phyloP scores from a whole-genome alignment of 1,284 basidiomycete species.

The Cutaneotrichosporon arboriforme region DNA sequence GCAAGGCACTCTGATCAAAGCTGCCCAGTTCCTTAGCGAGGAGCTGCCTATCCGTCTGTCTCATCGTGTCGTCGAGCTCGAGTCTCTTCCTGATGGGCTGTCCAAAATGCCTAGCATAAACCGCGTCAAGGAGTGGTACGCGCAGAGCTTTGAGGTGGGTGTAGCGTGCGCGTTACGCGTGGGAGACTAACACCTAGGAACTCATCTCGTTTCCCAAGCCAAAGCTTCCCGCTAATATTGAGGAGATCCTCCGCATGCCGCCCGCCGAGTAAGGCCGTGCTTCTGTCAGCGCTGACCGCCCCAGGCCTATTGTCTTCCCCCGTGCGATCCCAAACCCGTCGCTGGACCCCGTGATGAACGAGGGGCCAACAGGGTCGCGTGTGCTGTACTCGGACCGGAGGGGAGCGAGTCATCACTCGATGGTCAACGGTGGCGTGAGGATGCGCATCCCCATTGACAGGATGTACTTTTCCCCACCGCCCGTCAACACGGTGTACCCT shows the following conservation, averaged over 20 bases:
- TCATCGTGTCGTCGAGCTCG: slow-evolving; percentile 93
- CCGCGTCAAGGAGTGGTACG: slow-evolving; percentile 98
- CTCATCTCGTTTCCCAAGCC: slow-evolving; percentile 76
- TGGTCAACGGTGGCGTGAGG: slow-evolving; percentile 17
- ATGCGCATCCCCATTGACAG: slow-evolving; percentile 47
- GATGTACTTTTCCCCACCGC: slow-evolving; percentile 79
- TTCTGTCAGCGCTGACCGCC: background rate
- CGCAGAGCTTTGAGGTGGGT: slow-evolving; percentile 90
- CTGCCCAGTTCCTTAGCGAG: slow-evolving; percentile 73
- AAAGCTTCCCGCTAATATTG: slow-evolving; percentile 61
- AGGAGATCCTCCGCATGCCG: slow-evolving; percentile 60
- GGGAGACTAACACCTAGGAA: slow-evolving; percentile 57
- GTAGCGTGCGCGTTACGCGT: too few relatives aligned
- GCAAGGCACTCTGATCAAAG: slow-evolving; percentile 79
- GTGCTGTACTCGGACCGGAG: slow-evolving; percentile 17
- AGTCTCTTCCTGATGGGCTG: slow-evolving; percentile 87
- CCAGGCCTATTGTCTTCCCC: slow-evolving; percentile 29
- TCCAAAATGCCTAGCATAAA: slow-evolving; percentile 88
- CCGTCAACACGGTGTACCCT: slow-evolving; percentile 66
- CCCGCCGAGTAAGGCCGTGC: slow-evolving; percentile 41
- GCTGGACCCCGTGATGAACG: slow-evolving; percentile 43
- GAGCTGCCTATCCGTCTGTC: slow-evolving; percentile 84
- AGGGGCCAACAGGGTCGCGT: slow-evolving; percentile 23
- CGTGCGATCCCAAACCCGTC: slow-evolving; percentile 47
- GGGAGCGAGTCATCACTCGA: slow-evolving; percentile 15